Base-by-base conservation (phyloP, 352 stramenopile genomes). In the Phytophthora vignae region DNA sequence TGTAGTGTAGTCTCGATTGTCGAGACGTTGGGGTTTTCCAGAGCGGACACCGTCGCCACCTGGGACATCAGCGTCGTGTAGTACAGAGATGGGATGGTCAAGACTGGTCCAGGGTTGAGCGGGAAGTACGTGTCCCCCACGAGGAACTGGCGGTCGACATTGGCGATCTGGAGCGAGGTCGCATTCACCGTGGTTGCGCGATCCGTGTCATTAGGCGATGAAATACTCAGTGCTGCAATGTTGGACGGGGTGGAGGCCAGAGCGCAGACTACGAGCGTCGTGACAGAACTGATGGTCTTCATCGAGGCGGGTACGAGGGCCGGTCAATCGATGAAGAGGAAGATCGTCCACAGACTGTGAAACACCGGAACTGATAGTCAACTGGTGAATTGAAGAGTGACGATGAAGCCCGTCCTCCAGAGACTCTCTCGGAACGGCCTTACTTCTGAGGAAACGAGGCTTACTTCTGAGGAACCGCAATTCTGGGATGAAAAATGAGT, bases 51-150 rank as follows among this genome's bases (percentile, higher is more conserved):
- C 27, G 48, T 70, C 2, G 46, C 17, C 17, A 77, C 64, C 57
- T 77, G 69, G 1, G 69, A 69, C 6, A 67, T 65, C 54, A 69
- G 33, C 48, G 64, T 77, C n/a, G 64, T 67, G 64, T 73, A 65
- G 59, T 76, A 70, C 25, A 77, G 48, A 9, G 69, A 77, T n/a
- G 69, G 64, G 19, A 73, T 68, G 38, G 21, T 14, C 56, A 73
- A 60, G 17, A 46, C 48, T 14, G 69, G 69, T 2, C 58, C 69
- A 3, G 53, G 57, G 27, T 77, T 73, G n/a, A 77, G 59, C 25
- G 69, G 64, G 64, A 67, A 77, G 55, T 73, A 67, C 21, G 58
- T 73, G 54, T 63, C 58, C 19, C 69, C 69, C 17, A 77, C 59
- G 21, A 68, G 56, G 57, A 71, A 71, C 42, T 72, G 27, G 15